These are phyloP conservation scores for Vaccinium myrtillus DNA, from an alignment of 148 eudicot species.

Conservation along the genomic window DNA sequence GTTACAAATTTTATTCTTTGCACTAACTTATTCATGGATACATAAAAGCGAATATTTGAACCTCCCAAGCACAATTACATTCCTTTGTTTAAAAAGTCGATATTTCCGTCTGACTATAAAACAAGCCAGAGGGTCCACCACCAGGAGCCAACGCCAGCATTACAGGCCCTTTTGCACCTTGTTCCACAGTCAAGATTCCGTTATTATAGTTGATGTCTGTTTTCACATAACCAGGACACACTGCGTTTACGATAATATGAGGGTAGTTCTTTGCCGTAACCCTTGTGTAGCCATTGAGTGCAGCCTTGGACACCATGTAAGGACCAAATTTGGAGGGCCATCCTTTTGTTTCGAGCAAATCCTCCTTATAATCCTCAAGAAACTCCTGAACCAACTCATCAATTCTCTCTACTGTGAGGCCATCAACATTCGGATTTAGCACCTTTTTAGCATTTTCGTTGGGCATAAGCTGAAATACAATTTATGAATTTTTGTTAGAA, in stretches of 20 bases:
- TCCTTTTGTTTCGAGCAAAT: slow-evolving; percentile 22
- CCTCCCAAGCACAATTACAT: neutral
- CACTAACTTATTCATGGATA: neutral
- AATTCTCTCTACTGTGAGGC: slow-evolving; percentile 36
- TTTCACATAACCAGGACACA: slow-evolving; percentile 9
- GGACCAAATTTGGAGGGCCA: slow-evolving; percentile 6
- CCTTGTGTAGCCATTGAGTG: slow-evolving; percentile 18
- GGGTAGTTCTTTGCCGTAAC: slow-evolving; percentile 3
- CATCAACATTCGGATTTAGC: slow-evolving; percentile 23
- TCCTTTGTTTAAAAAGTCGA: neutral
- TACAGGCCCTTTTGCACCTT: slow-evolving; percentile 18
- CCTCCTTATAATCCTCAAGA: slow-evolving; percentile 30
- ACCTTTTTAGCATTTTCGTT: slow-evolving; percentile 21
- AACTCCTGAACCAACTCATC: slow-evolving; percentile 30
- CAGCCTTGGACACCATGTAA: slow-evolving; percentile 22
- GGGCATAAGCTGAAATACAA: neutral
- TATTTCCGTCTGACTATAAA: neutral
- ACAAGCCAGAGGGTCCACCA: slow-evolving; percentile 10
- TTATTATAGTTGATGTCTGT: neutral
- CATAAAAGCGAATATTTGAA: neutral
- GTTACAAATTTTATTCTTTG: neutral
- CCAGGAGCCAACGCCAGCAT: neutral
- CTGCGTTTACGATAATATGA: neutral
- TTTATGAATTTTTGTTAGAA: neutral
- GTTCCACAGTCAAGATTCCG: slow-evolving; percentile 2